A percentile compares a stretch with the other conserved stretches of the same genome.
These are phyloP conservation scores for Phytophthora fragariaefolia DNA, from an alignment of 352 stramenopile species.

Conservation along the genomic window DNA sequence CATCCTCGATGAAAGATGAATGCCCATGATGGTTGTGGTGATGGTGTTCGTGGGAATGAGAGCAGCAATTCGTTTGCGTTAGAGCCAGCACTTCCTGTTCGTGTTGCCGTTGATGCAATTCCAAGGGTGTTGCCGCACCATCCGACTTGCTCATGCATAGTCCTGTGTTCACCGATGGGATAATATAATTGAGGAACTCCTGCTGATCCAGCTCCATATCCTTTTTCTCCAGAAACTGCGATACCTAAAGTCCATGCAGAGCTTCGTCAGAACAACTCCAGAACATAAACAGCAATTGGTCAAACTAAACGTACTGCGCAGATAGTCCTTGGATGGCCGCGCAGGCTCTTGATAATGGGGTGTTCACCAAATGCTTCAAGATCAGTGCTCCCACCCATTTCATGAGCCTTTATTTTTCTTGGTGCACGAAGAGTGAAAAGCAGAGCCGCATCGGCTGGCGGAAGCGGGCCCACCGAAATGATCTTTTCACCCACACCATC, in stretches of 20 bases:
- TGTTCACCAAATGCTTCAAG: constrained; percentile 67
- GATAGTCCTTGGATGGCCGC: constrained; percentile 73
- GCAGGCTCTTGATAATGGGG: constrained; percentile 66
- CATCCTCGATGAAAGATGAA: constrained; percentile 20
- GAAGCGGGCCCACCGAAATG: constrained; percentile 66
- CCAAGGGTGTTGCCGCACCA: not conserved
- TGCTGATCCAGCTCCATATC: constrained; percentile 86
- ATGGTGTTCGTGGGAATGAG: constrained; percentile 31
- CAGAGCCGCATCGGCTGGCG: constrained; percentile 67
- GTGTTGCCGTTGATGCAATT: constrained; percentile 11
- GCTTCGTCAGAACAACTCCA: not conserved
- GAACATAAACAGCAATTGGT: not conserved
- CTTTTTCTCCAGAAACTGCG: constrained; percentile 83
- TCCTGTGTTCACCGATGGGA: constrained; percentile 78
- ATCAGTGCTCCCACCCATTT: constrained; percentile 78
- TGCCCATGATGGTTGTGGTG: constrained; percentile 35
- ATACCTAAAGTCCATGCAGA: constrained; percentile 42
- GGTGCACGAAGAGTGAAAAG: constrained; percentile 80
- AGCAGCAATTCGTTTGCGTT: constrained; percentile 21
- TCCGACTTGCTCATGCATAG: constrained; percentile 54
- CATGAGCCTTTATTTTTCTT: constrained; percentile 74
- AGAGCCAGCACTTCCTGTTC: constrained; percentile 18
- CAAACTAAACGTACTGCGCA: constrained; percentile 53
- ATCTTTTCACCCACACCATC: constrained; percentile 87
- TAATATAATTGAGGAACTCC: constrained; percentile 85